Evolutionary conservation across 2,329 filamentous ascomycete genomes (phyloP).

Genomic region (Stagonosporopsis vannaccii): DNA sequence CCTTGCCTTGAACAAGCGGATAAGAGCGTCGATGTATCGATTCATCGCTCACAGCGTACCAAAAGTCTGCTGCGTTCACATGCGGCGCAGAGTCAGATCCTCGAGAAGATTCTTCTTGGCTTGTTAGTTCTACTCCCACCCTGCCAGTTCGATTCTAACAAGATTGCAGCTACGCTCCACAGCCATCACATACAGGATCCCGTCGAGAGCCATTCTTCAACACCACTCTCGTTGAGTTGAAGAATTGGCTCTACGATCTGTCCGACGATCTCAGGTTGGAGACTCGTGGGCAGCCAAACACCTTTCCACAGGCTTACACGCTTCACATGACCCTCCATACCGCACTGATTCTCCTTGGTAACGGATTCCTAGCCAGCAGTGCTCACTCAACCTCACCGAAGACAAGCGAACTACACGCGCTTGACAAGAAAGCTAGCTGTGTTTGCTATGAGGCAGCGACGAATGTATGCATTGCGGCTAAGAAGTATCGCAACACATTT

Average conservation of each 20-base stretch:
- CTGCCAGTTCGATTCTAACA: background rate
- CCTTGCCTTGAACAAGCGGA: background rate
- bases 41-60: background rate
- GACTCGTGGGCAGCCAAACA: conserved; percentile 1
- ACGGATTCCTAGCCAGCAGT: conserved; percentile 34
- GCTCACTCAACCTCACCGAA: conserved; percentile 24
- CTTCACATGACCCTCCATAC: conserved; percentile 50
- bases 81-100: background rate
- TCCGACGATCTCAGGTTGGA: conserved; percentile 41
- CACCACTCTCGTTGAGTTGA: conserved; percentile 43
- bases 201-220: conserved; percentile 40
- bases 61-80: background rate
- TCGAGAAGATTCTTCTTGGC: conserved; percentile 2
- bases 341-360: conserved; percentile 42
- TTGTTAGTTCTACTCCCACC: background rate
- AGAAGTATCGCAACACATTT: conserved; percentile 41
- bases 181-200: conserved; percentile 30
- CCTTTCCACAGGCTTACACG: conserved; percentile 41
- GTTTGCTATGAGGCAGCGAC: conserved; percentile 4
- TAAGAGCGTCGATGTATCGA: too few species aligned
- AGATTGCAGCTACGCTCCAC: conserved; percentile 29
- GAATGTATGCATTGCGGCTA: conserved; percentile 1
- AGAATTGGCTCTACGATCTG: conserved; percentile 48
- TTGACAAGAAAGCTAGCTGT: conserved; percentile 27
- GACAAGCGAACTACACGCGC: conserved; percentile 27